Percentiles rank a stretch among this genome's conserved stretches.
Evolutionary conservation across 163 green algal genomes (phyloP).

Genomic region (Chlamydomonas reinhardtii): DNA sequence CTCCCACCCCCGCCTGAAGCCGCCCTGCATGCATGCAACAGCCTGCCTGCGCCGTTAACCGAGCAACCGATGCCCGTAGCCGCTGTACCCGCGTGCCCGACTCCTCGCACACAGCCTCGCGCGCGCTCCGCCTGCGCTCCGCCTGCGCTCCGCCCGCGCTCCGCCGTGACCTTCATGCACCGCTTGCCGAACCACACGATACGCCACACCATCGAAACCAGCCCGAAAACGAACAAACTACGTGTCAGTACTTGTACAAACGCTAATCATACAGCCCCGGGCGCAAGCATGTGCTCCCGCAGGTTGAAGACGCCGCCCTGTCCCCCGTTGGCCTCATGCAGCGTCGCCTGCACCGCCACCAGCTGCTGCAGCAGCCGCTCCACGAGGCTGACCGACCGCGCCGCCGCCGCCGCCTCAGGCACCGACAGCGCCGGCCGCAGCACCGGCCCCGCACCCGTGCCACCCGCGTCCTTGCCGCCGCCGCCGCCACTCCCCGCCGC

Average conservation of each 20-base stretch:
- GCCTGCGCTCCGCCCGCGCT: background rate
- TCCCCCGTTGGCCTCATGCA: slow-evolving; percentile 55
- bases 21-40: too few relatives aligned
- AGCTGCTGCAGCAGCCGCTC: slow-evolving; percentile 59
- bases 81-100: too few relatives aligned
- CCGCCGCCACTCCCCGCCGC: background rate
- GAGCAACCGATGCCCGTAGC: too few relatives aligned
- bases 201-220: too few relatives aligned
- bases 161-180: too few relatives aligned
- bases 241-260: too few relatives aligned
- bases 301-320: slow-evolving; percentile 53
- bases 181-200: too few relatives aligned
- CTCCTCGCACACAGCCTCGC: too few relatives aligned
- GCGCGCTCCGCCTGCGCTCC: background rate
- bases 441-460: background rate
- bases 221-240: too few relatives aligned
- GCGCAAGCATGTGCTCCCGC: slow-evolving; percentile 13
- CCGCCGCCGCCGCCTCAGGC: background rate
- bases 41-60: too few relatives aligned
- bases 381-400: slow-evolving; percentile 36
- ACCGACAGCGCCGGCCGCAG: slow-evolving; percentile 11
- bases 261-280: background rate
- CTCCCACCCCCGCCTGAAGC: too few relatives aligned
- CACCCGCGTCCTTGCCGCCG: background rate
- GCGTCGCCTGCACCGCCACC: slow-evolving; percentile 49